phyloP scores from a whole-genome alignment of 768 basidiomycete species.

The Tylopilus plumbeoviolaceoides region DNA sequence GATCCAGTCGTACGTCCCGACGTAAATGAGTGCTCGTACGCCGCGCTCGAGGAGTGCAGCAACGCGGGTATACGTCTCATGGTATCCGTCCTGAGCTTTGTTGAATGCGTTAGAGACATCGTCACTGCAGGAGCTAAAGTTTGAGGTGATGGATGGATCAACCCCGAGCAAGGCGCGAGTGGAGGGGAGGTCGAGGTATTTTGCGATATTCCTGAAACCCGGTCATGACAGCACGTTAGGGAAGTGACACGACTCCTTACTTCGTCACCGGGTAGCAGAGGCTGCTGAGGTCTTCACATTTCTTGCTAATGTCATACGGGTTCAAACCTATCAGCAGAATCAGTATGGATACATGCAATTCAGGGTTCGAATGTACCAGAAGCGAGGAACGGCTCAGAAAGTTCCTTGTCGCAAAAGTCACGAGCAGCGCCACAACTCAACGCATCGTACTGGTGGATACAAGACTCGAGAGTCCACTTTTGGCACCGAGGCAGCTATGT shows the following conservation, averaged over 20 bases:
- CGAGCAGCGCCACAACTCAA: conserved; percentile 67
- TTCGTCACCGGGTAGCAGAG: conserved; percentile 49
- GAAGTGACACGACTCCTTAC: conserved; percentile 20
- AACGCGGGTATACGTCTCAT: conserved; percentile 33
- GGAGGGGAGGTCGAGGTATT: conserved; percentile 58
- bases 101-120: conserved; percentile 49
- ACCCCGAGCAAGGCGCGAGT: conserved; percentile 61
- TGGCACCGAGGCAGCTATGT: conserved; percentile 69
- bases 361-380: conserved; percentile 31
- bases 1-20: conserved; percentile 74
- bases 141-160: conserved; percentile 39
- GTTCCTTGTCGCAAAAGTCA: conserved; percentile 57
- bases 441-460: conserved; percentile 63
- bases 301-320: conserved; percentile 66
- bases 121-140: conserved; percentile 39
- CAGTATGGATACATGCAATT: background rate
- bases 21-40: conserved; percentile 68
- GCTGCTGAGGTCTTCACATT: conserved; percentile 50
- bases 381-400: conserved; percentile 23
- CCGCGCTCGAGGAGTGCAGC: conserved; percentile 67
- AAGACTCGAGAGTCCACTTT: conserved; percentile 50
- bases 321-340: conserved; percentile 37
- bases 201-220: conserved; percentile 44
- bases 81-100: conserved; percentile 39
- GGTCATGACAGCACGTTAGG: background rate